These are phyloP conservation scores for Pleomassaria siparia DNA, from an alignment of 2,329 filamentous ascomycete species.

Conservation along the genomic window DNA sequence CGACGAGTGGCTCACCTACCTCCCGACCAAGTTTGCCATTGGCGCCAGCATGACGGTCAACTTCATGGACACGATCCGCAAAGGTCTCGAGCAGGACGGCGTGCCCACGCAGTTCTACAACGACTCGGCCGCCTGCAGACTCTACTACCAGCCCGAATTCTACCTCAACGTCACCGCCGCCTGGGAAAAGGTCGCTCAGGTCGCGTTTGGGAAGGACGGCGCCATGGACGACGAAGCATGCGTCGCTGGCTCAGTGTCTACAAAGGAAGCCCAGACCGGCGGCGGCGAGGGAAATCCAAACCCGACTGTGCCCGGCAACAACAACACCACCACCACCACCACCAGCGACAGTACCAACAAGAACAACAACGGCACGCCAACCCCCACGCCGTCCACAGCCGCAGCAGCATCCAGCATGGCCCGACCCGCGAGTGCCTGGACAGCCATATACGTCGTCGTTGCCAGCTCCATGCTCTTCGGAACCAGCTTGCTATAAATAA, in stretches of 20 bases:
- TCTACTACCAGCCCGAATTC: constrained; percentile 61
- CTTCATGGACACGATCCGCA: constrained; percentile 43
- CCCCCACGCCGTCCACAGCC: no score
- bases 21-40: constrained; percentile 31
- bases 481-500: no score
- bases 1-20: constrained; percentile 20
- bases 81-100: constrained; percentile 31
- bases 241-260: constrained; percentile 32
- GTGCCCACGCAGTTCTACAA: constrained; percentile 62
- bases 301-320: not conserved
- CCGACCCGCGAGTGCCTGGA: no score
- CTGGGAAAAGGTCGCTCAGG: constrained; percentile 49
- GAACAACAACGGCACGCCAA: no score
- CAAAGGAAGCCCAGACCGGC: constrained; percentile 27
- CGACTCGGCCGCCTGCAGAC: constrained; percentile 61
- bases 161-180: constrained; percentile 53
- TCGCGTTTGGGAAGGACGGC: constrained; percentile 32
- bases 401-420: no score
- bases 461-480: no score
- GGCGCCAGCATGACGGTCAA: constrained; percentile 34
- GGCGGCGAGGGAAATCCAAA: constrained; percentile 25
- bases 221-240: constrained; percentile 29
- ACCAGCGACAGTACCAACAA: no score
- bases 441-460: no score
- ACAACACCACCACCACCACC: not conserved